These are phyloP conservation scores for Striga hermonthica DNA, from an alignment of 305 asterid genomes.

Conservation along the genomic window DNA sequence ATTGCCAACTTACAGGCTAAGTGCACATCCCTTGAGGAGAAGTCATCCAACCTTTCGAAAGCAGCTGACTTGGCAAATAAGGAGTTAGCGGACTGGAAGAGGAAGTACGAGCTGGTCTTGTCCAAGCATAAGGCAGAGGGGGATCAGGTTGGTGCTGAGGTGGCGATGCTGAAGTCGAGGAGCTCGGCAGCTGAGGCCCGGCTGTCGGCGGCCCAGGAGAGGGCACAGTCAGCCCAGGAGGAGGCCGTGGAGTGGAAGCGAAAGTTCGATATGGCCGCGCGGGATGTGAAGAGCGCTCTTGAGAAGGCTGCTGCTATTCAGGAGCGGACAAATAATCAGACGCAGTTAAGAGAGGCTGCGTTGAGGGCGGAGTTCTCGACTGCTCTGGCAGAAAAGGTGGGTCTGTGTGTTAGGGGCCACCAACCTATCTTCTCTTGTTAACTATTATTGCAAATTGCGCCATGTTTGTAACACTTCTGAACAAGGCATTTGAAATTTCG, in stretches of 20 bases:
- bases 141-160: constrained; percentile 69
- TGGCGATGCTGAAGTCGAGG: constrained; percentile 70
- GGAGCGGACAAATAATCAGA: constrained; percentile 76
- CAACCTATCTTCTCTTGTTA: too few relatives aligned
- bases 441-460: too few relatives aligned
- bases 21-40: constrained; percentile 74
- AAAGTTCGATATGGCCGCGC: constrained; percentile 76
- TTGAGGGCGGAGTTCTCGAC: constrained; percentile 69
- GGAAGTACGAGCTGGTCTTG: constrained; percentile 67
- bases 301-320: constrained; percentile 90
- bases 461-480: too few relatives aligned
- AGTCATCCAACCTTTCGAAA: constrained; percentile 66
- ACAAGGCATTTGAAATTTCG: too few relatives aligned
- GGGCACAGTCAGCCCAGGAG: constrained; percentile 83
- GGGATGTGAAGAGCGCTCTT: constrained; percentile 80
- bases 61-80: constrained; percentile 59
- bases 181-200: constrained; percentile 97
- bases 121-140: constrained; percentile 70
- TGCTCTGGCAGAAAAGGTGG: constrained; percentile 74
- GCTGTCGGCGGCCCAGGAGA: constrained; percentile 89
- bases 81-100: constrained; percentile 78
- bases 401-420: not conserved
- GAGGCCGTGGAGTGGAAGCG: constrained; percentile 98
- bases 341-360: constrained; percentile 78
- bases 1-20: constrained; percentile 75